These are phyloP conservation scores for Sporothrix inflata DNA, from an alignment of 2,329 filamentous ascomycete genomes.

Conservation along the genomic window DNA sequence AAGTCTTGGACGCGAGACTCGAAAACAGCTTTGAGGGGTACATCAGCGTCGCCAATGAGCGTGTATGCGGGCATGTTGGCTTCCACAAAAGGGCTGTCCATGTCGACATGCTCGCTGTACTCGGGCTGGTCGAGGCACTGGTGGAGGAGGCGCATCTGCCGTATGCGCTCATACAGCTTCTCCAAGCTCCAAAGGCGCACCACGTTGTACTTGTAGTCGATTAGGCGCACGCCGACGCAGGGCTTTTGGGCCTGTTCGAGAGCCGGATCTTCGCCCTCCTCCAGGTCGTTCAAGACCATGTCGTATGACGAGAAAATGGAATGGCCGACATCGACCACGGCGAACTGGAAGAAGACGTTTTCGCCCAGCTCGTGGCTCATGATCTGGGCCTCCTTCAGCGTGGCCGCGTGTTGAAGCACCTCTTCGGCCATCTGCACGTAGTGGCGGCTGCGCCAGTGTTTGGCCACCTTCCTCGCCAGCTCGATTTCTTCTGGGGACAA, in stretches of 20 bases:
- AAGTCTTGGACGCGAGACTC: conserved; percentile 95
- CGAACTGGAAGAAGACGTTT: conserved; percentile 91
- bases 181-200: conserved; percentile 93
- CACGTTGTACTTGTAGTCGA: conserved; percentile 85
- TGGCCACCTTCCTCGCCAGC: conserved; percentile 66
- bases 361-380: conserved; percentile 98
- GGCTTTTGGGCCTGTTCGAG: conserved; percentile 84
- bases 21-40: conserved; percentile 90
- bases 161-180: conserved; percentile 84
- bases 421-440: conserved; percentile 94
- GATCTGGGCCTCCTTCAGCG: conserved; percentile 92
- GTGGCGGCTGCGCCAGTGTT: conserved; percentile 79
- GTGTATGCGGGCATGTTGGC: conserved; percentile 90
- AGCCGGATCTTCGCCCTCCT: conserved; percentile 80
- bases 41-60: conserved; percentile 87
- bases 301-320: conserved; percentile 92
- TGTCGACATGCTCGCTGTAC: conserved; percentile 86
- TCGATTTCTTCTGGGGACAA: conserved; percentile 73
- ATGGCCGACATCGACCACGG: conserved; percentile 86
- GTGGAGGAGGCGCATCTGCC: conserved; percentile 94
- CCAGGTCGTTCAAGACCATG: conserved; percentile 88
- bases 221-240: conserved; percentile 84
- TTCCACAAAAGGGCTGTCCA: conserved; percentile 87
- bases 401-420: conserved; percentile 83
- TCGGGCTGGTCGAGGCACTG: conserved; percentile 96